Evolutionary conservation across 495 filamentous ascomycete genomes (phyloP), one percentile per base, ranked within the genome.

Genomic region (Platismatia glauca): DNA sequence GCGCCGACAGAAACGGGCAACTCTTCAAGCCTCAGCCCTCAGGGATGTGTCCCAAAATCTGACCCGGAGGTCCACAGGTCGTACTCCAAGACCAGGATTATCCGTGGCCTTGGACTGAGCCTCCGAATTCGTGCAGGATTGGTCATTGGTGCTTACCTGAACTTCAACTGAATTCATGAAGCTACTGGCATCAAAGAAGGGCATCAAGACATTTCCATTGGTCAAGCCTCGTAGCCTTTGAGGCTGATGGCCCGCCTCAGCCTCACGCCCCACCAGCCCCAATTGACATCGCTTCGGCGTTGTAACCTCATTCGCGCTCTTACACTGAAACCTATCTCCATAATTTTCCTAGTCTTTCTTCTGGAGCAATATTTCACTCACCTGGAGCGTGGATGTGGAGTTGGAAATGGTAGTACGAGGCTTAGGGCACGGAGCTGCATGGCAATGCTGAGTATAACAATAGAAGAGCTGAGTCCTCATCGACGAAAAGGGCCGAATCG

Each of bases 231-330:
- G 7, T 27, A 27, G 22, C 9, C 3, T 29, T 31, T 18, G 48
- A 29, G 48, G 48, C 48, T 52, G 48, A 31, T 18, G 48, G 24
- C 48, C 27, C 24, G 24, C 48, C 27, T 27, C 44, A 27, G 48
- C 24, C 48, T 12, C 44, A 48, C 11, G 8, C 24, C 5, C 48
- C 5, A 24, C 18, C 24, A 29, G n/a, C n/a, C n/a, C n/a, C n/a
- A n/a, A n/a, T n/a, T 15, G 24, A 13, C 48, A 52, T 18, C 48
- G 24, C 48, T 52, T 27, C 33, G 33, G 24, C 55, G 18, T 57
- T 24, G 37, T 39, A 37, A 37, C 16, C 55, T 57, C 55, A 57
- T 57, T 57, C 55, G 55, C 55, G 55, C 55, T 57, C 55, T 57
- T 57, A 20, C 33, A 57, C 55, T 57, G 55, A 57, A 57, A 57